Evolutionary conservation across 2,329 filamentous ascomycete genomes (phyloP).

Genomic region (Colletotrichum shisoi): DNA sequence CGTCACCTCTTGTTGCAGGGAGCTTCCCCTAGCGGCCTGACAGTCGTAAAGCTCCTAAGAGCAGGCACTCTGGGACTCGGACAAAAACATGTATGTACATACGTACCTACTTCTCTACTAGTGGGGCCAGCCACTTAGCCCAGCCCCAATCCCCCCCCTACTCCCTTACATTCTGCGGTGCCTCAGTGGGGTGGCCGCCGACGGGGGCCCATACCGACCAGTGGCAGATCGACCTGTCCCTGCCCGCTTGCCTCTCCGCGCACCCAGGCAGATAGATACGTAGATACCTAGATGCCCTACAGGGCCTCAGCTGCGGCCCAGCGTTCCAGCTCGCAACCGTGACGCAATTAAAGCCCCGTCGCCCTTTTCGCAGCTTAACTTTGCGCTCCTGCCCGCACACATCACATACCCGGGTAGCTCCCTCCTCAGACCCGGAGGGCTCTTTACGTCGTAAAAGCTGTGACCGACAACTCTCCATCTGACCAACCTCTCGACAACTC

Average conservation of each 20-base stretch:
- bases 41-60: constrained; percentile 16
- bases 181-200: too few species aligned
- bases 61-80: neutral
- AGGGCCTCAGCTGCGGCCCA: constrained; percentile 3
- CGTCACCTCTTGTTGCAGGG: constrained; percentile 21
- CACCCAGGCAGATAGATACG: too few species aligned
- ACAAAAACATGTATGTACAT: constrained; percentile 10
- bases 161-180: too few species aligned
- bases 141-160: too few species aligned
- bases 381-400: constrained; percentile 18
- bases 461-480: neutral
- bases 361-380: constrained; percentile 20
- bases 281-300: neutral
- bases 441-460: neutral
- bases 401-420: too few species aligned
- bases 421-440: neutral
- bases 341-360: constrained; percentile 37
- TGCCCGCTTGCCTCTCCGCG: neutral
- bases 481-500: neutral
- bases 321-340: constrained; percentile 23
- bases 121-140: neutral
- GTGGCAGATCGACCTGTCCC: constrained; percentile 30
- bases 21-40: constrained; percentile 18
- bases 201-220: constrained; percentile 18
- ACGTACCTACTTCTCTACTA: neutral